These are phyloP conservation scores for Globisporangium parvum DNA, from an alignment of 352 stramenopile species.

Conservation along the genomic window DNA sequence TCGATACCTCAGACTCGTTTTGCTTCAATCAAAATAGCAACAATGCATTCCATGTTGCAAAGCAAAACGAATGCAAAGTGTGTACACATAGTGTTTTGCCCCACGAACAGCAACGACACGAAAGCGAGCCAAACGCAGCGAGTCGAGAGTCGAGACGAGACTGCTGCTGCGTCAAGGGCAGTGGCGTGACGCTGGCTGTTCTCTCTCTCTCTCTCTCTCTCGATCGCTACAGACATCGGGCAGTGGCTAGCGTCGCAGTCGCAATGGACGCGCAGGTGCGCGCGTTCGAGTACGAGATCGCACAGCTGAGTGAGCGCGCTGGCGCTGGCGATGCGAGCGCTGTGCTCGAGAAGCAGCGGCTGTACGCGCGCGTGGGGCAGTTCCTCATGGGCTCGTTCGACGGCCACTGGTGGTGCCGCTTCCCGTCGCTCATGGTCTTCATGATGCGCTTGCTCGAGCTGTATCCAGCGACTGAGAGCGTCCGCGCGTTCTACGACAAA, in stretches of 20 bases:
- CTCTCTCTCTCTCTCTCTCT: too few species aligned
- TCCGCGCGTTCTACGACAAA: slow-evolving; percentile 65
- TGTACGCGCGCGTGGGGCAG: slow-evolving; percentile 72
- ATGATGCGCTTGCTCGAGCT: slow-evolving; percentile 86
- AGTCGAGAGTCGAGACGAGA: too few species aligned
- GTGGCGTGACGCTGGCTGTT: too few species aligned
- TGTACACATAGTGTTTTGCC: too few species aligned
- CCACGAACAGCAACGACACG: too few species aligned
- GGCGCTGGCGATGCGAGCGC: slow-evolving; percentile 19
- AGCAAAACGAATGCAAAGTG: too few species aligned
- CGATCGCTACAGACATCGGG: too few species aligned
- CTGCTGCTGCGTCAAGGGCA: too few species aligned
- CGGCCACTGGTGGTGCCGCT: slow-evolving; percentile 77
- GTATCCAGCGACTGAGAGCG: slow-evolving; percentile 59
- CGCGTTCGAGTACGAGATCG: slow-evolving; percentile 35
- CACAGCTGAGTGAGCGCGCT: slow-evolving; percentile 11
- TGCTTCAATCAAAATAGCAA: too few species aligned
- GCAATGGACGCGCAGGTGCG: slow-evolving; percentile 24
- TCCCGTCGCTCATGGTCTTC: slow-evolving; percentile 79
- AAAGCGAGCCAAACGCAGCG: too few species aligned
- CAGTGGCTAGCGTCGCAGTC: not conserved
- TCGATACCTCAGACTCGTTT: too few species aligned
- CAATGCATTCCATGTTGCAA: too few species aligned
- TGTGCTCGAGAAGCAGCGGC: slow-evolving; percentile 52
- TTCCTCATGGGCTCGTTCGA: slow-evolving; percentile 67